These are phyloP conservation scores for Naganishia randhawae DNA, from an alignment of 768 basidiomycete species.

Conservation along the genomic window DNA sequence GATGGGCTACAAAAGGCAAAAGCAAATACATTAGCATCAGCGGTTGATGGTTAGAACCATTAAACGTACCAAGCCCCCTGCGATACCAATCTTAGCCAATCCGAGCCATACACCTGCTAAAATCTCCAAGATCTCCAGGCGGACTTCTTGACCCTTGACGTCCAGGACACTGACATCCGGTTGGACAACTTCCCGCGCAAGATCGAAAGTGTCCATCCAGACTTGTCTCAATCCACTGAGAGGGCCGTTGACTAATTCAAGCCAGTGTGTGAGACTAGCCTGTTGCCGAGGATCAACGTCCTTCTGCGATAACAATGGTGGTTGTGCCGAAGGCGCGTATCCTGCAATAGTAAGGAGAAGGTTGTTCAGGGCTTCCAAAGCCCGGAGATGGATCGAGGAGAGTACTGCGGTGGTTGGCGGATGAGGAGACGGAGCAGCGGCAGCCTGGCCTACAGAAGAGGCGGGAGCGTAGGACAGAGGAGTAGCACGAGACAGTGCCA, in stretches of 20 bases:
- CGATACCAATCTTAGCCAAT: conserved; percentile 66
- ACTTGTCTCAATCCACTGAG: conserved; percentile 59
- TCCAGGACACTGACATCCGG: conserved; percentile 30
- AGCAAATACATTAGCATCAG: not conserved
- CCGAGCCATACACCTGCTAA: conserved; percentile 72
- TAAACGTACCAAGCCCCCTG: conserved; percentile 59
- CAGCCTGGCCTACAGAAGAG: conserved; percentile 36
- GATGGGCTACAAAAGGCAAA: conserved; percentile 52
- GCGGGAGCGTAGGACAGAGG: conserved; percentile 73
- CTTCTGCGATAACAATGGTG: conserved; percentile 55
- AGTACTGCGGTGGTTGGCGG: conserved; percentile 85
- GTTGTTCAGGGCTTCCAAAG: conserved; percentile 86
- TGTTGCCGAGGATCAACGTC: conserved; percentile 53
- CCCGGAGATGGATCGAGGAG: conserved; percentile 74
- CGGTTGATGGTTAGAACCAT: not conserved
- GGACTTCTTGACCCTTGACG: conserved; percentile 59
- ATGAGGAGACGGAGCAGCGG: conserved; percentile 64
- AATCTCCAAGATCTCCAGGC: conserved; percentile 66
- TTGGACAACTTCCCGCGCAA: conserved; percentile 40
- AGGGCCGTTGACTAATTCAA: conserved; percentile 57
- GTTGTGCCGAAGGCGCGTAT: conserved; percentile 44
- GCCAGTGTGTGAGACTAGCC: conserved; percentile 16
- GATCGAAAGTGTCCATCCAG: conserved; percentile 43
- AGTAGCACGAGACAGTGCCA: conserved; percentile 69
- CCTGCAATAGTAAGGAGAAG: conserved; percentile 71